Evolutionary conservation across 2,329 filamentous ascomycete species (phyloP).

Genomic region (Colletotrichum trifolii): DNA sequence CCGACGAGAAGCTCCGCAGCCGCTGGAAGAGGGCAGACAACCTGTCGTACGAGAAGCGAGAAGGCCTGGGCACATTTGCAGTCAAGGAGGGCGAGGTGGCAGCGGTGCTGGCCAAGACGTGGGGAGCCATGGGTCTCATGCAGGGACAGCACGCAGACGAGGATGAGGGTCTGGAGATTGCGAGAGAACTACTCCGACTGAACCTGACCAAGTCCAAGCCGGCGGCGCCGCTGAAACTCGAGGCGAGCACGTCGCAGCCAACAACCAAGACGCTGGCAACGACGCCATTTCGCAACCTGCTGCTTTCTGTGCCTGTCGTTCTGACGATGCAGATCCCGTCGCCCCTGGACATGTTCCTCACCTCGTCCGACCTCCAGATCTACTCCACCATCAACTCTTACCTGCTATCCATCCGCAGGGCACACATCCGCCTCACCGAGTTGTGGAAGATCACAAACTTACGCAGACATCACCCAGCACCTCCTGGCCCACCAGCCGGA

Average conservation of each 20-base stretch:
- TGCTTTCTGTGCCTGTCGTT: conserved; percentile 80
- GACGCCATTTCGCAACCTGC: conserved; percentile 79
- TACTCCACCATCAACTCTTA: conserved; percentile 92
- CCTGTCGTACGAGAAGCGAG: conserved; percentile 66
- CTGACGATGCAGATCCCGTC: conserved; percentile 79
- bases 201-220: conserved; percentile 65
- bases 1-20: conserved; percentile 81
- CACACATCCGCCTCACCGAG: conserved; percentile 84
- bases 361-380: conserved; percentile 76
- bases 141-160: conserved; percentile 78
- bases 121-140: conserved; percentile 81
- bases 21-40: conserved; percentile 75
- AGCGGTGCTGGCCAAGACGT: conserved; percentile 79
- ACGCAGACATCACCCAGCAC: conserved; percentile 80
- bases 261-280: conserved; percentile 51
- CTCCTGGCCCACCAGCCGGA: conserved; percentile 72
- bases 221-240: conserved; percentile 50
- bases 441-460: conserved; percentile 88
- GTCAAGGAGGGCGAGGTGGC: conserved; percentile 90
- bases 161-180: conserved; percentile 85
- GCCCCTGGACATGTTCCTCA: conserved; percentile 89
- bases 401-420: conserved; percentile 84
- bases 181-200: conserved; percentile 79
- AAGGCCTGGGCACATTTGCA: conserved; percentile 70
- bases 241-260: conserved; percentile 44